Conservation (phyloP, 306 rosid genomes). For the Echinosophora koreensis region DNA sequence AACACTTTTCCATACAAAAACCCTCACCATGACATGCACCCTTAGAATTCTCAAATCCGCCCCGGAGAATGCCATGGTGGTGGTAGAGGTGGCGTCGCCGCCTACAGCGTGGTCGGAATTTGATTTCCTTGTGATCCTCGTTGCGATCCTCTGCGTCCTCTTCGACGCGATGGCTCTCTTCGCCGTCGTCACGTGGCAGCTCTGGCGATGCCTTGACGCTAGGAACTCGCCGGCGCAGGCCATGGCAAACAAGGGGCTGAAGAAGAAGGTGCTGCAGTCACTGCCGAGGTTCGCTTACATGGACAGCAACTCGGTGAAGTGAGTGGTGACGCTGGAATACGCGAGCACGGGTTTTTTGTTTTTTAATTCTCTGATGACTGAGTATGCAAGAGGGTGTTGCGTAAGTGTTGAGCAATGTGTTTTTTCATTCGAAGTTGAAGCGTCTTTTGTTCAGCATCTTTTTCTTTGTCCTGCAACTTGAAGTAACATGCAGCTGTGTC, state of each 20-base stretch:
- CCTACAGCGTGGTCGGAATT: conserved; percentile 70
- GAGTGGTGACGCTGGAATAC: conserved; percentile 65
- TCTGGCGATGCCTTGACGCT: conserved; percentile 58
- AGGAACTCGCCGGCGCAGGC: conserved; percentile 40
- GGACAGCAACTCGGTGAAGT: conserved; percentile 37
- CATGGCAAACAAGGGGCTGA: conserved; percentile 70
- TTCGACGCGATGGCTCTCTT: conserved; percentile 76
- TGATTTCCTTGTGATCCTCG: conserved; percentile 77
- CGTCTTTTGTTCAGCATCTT: too few relatives aligned
- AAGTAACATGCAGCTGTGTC: too few relatives aligned
- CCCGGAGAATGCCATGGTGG: conserved; percentile 7
- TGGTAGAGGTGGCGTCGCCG: conserved; percentile 55
- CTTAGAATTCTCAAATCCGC: conserved; percentile 48
- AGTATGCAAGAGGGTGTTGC: too few relatives aligned
- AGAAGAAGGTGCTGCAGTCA: conserved; percentile 80
- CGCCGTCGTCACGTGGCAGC: conserved; percentile 79
- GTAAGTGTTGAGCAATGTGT: too few relatives aligned
- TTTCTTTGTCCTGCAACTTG: too few relatives aligned
- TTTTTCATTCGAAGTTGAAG: too few relatives aligned
- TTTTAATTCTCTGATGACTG: too few relatives aligned
- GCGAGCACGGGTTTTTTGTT: too few relatives aligned
- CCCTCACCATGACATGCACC: conserved; percentile 55
- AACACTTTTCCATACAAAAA: conserved; percentile 11
- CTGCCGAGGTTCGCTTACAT: conserved; percentile 71
- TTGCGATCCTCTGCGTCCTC: conserved; percentile 77